Percentiles rank a stretch among this genome's conserved stretches.
Conservation (phyloP, 768 basidiomycete species). For the Podaxis sp. region DNA sequence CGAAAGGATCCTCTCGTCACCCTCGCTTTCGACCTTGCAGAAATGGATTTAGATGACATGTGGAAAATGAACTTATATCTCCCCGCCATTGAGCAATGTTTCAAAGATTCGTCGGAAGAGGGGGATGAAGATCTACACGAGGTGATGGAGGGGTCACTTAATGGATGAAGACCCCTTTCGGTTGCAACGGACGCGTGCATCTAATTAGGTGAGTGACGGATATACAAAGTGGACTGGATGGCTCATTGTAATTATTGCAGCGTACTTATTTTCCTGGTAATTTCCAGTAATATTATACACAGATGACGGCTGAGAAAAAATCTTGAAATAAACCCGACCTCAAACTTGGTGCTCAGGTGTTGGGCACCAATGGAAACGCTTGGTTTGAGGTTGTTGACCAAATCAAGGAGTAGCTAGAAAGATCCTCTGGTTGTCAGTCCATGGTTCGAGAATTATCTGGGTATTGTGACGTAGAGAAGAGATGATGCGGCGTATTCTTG, state of each 20-base stretch:
- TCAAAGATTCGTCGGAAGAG: conserved; percentile 53
- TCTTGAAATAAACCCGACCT: no score
- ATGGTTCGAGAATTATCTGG: not conserved
- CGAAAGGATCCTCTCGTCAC: conserved; percentile 48
- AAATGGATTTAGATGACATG: conserved; percentile 73
- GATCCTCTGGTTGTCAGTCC: not conserved
- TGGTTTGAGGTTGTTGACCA: no score
- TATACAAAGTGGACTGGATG: not conserved
- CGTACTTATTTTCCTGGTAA: not conserved
- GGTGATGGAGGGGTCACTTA: conserved; percentile 21
- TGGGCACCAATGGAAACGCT: no score
- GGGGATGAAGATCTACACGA: conserved; percentile 38
- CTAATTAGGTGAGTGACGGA: conserved; percentile 1
- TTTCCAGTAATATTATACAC: not conserved
- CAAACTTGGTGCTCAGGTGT: no score
- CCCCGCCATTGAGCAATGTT: conserved; percentile 64
- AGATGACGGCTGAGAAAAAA: no score
- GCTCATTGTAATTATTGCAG: not conserved
- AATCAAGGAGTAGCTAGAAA: no score
- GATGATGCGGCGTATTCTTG: not conserved
- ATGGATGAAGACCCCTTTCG: not conserved
- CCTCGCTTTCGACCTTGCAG: conserved; percentile 80
- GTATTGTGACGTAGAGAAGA: not conserved
- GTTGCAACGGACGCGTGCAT: not conserved
- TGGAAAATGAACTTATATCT: conserved; percentile 85